Evolutionary conservation across 2,329 filamentous ascomycete genomes (phyloP).

Genomic region (Paradendryphiella salina): DNA sequence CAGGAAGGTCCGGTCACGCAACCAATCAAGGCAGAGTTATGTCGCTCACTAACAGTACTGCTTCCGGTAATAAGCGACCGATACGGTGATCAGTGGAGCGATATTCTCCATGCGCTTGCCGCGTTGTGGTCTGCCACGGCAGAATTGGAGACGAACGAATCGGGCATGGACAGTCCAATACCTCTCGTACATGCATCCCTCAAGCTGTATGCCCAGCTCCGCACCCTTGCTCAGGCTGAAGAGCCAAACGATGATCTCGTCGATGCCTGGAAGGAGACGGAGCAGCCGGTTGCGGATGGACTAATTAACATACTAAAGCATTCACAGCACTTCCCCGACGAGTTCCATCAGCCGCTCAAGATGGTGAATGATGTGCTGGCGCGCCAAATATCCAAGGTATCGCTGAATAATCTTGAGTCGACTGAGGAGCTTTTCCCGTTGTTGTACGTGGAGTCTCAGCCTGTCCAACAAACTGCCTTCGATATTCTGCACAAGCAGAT

Average conservation of each 20-base stretch:
- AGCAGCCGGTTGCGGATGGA: conserved; percentile 59
- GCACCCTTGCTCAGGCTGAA: conserved; percentile 57
- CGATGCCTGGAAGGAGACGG: conserved; percentile 69
- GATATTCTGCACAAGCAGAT: conserved; percentile 78
- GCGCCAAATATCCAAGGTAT: conserved; percentile 67
- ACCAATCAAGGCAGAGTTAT: conserved; percentile 61
- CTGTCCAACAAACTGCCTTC: conserved; percentile 80
- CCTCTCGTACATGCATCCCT: conserved; percentile 73
- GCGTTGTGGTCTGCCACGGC: conserved; percentile 41
- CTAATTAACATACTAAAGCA: conserved; percentile 67
- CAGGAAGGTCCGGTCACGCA: conserved; percentile 55
- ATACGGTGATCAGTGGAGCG: conserved; percentile 85
- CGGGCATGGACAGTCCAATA: conserved; percentile 36
- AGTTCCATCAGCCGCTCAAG: conserved; percentile 66
- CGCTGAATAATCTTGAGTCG: conserved; percentile 64
- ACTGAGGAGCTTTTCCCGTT: conserved; percentile 72
- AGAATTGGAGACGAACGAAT: conserved; percentile 34
- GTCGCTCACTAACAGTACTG: conserved; percentile 57
- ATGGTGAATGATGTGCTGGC: conserved; percentile 76
- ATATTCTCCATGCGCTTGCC: conserved; percentile 45
- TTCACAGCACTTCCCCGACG: conserved; percentile 55
- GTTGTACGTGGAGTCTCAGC: conserved; percentile 72
- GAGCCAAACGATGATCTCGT: conserved; percentile 84
- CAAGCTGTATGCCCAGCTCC: conserved; percentile 67
- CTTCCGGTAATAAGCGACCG: conserved; percentile 77